phyloP scores from a whole-genome alignment of 2,329 filamentous ascomycete species.

The Metarhizium guizhouense region DNA sequence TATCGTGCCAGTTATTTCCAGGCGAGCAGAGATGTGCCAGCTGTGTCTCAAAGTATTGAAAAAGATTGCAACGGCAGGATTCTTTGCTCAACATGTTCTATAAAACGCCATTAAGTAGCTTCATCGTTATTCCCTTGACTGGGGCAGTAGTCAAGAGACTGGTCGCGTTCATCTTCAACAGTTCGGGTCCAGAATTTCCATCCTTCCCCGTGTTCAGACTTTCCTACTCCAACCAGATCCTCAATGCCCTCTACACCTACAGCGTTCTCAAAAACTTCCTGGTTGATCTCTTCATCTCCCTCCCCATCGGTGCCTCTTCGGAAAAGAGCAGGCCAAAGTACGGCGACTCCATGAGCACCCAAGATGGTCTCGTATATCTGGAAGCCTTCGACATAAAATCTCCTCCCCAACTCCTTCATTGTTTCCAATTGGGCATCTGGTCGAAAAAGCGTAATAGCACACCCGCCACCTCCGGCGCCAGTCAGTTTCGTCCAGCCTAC shows the following conservation, averaged over 20 bases:
- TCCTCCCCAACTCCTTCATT: neutral
- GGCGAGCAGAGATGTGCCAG: rapidly evolving
- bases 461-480: neutral
- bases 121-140: too few species aligned
- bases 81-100: too few species aligned
- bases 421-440: neutral
- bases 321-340: neutral
- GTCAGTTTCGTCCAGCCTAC: constrained; percentile 11
- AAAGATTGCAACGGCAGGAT: too few species aligned
- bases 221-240: neutral
- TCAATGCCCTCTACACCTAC: neutral
- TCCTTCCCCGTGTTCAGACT: neutral
- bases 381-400: neutral
- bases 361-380: neutral
- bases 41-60: too few species aligned
- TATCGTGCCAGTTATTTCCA: too few species aligned
- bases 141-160: too few species aligned
- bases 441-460: neutral
- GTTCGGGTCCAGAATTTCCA: neutral
- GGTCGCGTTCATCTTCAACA: neutral
- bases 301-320: neutral
- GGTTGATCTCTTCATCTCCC: neutral
- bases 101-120: too few species aligned
- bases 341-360: neutral
- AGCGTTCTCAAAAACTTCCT: neutral